phyloP scores from a whole-genome alignment of 1,284 basidiomycete genomes.

The Fomitopsis palustris region DNA sequence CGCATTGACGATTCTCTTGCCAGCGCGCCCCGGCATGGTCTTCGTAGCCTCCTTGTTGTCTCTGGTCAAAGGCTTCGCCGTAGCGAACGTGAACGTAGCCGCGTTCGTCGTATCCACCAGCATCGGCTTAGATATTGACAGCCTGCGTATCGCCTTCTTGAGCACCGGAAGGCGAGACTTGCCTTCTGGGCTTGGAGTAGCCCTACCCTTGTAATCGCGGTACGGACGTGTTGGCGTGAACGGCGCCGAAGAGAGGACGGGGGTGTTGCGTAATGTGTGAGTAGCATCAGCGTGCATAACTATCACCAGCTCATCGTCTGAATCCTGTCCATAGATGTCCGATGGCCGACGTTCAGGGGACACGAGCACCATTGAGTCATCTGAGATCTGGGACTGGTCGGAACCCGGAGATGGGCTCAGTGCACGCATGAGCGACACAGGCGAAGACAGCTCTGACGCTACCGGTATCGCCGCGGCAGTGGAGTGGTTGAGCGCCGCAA shows the following conservation, averaged over 20 bases:
- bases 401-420: neutral
- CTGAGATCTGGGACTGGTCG: neutral
- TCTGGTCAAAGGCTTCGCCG: neutral
- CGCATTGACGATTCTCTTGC: too few species aligned
- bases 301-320: constrained; percentile 19
- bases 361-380: neutral
- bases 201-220: neutral
- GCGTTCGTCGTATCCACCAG: constrained; percentile 23
- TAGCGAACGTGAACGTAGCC: constrained; percentile 7
- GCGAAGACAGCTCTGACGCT: neutral
- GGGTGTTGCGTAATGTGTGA: neutral
- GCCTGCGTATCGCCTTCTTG: constrained; percentile 20
- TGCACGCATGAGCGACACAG: neutral
- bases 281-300: constrained; percentile 16
- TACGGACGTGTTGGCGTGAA: neutral
- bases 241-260: neutral
- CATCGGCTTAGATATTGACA: constrained; percentile 25
- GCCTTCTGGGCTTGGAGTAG: constrained; percentile 13
- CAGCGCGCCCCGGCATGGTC: neutral
- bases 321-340: constrained; percentile 3
- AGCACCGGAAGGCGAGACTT: constrained; percentile 23
- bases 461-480: too few species aligned
- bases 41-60: neutral
- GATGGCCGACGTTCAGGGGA: neutral
- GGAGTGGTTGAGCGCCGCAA: neutral